Evolutionary conservation across 1,284 basidiomycete genomes (phyloP).

Genomic region (Rhodotorula sp.): DNA sequence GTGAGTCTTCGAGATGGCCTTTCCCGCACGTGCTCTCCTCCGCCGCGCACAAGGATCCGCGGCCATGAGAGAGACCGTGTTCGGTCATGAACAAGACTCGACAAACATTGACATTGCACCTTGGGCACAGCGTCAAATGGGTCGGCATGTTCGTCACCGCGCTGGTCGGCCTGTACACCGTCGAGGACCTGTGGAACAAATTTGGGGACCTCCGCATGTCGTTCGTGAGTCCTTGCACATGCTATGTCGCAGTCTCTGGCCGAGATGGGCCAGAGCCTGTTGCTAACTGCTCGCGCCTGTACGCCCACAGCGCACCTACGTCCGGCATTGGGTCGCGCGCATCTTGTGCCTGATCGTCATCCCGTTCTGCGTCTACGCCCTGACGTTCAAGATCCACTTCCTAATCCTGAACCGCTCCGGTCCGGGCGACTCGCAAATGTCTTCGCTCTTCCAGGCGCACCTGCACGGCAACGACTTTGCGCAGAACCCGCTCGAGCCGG

Average conservation of each 20-base stretch:
- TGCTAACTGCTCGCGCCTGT: constrained; percentile 20
- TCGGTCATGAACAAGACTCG: too few relatives aligned
- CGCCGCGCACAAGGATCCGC: too few relatives aligned
- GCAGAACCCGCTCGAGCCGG: constrained; percentile 83
- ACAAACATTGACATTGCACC: background rate
- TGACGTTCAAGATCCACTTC: constrained; percentile 95
- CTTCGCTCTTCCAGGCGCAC: constrained; percentile 97
- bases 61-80: background rate
- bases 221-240: constrained; percentile 58
- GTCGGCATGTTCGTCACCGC: constrained; percentile 93
- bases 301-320: constrained; percentile 63
- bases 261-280: too few relatives aligned
- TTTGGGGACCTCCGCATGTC: constrained; percentile 95
- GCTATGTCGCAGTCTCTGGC: background rate
- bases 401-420: constrained; percentile 89
- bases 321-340: constrained; percentile 87
- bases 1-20: constrained; percentile 51
- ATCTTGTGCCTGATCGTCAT: constrained; percentile 82
- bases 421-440: constrained; percentile 97
- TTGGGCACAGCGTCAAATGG: constrained; percentile 77
- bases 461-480: constrained; percentile 90
- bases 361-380: constrained; percentile 88
- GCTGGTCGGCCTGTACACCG: constrained; percentile 90
- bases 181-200: constrained; percentile 98
- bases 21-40: background rate